Evolutionary conservation across 1,284 basidiomycete species (phyloP).

Genomic region (Cryptococcus floricola): DNA sequence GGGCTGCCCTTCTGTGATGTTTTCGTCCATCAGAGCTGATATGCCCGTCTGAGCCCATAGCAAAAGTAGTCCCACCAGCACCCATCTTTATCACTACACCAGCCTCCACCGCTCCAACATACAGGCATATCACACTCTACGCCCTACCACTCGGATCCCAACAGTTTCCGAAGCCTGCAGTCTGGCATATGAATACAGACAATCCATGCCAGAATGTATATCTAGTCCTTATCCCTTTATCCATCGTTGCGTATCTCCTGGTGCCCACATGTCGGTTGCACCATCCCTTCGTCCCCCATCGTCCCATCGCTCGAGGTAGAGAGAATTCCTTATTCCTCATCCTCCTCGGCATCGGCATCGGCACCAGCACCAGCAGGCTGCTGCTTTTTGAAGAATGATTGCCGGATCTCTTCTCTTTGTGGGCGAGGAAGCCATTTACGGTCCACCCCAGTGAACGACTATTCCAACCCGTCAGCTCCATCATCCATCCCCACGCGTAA

Average conservation of each 20-base stretch:
- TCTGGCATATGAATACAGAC: too few species aligned
- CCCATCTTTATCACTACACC: too few species aligned
- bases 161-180: too few species aligned
- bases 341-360: conserved; percentile 18
- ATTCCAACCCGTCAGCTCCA: background rate
- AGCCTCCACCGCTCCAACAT: too few species aligned
- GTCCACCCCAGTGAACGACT: conserved; percentile 42
- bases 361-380: conserved; percentile 8
- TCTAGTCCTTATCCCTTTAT: background rate
- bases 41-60: too few species aligned
- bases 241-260: background rate
- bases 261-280: background rate
- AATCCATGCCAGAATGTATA: background rate
- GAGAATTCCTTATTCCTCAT: background rate
- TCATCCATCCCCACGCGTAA: background rate
- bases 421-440: conserved; percentile 42
- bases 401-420: conserved; percentile 50
- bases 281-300: too few species aligned
- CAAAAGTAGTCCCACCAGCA: too few species aligned
- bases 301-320: too few species aligned
- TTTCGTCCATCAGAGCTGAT: too few species aligned
- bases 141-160: too few species aligned
- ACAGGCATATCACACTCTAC: too few species aligned
- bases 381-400: conserved; percentile 53
- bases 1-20: too few species aligned